phyloP scores from a whole-genome alignment of 179 eudicot genomes.

The Beta lomatogona region DNA sequence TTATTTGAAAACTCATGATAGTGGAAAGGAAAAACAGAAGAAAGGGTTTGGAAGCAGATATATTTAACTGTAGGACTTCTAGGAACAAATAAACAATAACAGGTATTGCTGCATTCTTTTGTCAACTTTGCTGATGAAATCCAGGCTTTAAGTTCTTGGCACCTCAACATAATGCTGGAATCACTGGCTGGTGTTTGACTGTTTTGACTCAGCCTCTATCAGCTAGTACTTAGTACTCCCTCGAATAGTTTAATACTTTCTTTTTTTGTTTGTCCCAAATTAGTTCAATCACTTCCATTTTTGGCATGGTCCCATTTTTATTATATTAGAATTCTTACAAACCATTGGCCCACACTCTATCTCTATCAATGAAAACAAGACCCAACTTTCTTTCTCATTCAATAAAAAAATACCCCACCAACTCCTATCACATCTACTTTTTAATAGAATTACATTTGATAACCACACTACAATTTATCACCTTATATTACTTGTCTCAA shows the following conservation, averaged over 20 bases:
- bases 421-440: too few relatives aligned
- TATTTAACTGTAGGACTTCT: neutral
- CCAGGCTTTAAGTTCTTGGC: neutral
- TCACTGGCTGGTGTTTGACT: neutral
- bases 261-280: neutral
- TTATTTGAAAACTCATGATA: neutral
- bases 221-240: neutral
- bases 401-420: too few relatives aligned
- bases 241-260: too few relatives aligned
- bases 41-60: neutral
- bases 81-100: neutral
- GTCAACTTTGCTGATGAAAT: slow-evolving; percentile 8
- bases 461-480: too few relatives aligned
- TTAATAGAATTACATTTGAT: too few relatives aligned
- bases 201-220: neutral
- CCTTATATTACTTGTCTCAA: neutral
- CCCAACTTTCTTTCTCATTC: too few relatives aligned
- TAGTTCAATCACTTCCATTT: too few relatives aligned
- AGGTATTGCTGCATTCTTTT: neutral
- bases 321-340: too few relatives aligned
- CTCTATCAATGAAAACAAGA: too few relatives aligned
- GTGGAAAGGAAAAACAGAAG: neutral
- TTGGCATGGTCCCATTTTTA: too few relatives aligned
- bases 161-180: neutral
- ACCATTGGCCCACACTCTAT: too few relatives aligned